These are phyloP conservation scores for Candida pini DNA, from an alignment of 805 yeast species.

Conservation along the genomic window DNA sequence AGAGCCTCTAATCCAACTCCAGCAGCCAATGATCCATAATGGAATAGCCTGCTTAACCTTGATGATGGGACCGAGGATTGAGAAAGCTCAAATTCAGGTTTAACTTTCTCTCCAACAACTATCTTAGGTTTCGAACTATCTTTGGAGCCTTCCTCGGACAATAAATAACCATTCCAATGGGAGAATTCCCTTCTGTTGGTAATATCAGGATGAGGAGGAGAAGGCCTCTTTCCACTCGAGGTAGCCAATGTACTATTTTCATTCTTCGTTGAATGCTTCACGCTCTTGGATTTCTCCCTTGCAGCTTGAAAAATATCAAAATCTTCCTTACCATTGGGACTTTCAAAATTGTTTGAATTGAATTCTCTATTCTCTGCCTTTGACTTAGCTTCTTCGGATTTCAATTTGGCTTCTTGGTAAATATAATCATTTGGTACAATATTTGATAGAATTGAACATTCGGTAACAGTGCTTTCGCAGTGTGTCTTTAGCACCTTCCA, in stretches of 20 bases:
- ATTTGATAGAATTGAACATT: slow-evolving; percentile 18
- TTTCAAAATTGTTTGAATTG: slow-evolving; percentile 4
- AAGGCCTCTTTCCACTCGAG: slow-evolving; percentile 19
- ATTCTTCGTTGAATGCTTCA: slow-evolving; percentile 11
- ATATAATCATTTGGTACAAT: slow-evolving; percentile 21
- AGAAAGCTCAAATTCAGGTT: slow-evolving; percentile 42
- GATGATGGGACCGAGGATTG: slow-evolving; percentile 80
- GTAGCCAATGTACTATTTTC: slow-evolving; percentile 11
- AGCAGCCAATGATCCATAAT: slow-evolving; percentile 89
- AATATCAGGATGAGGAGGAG: slow-evolving; percentile 8
- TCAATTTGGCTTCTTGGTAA: slow-evolving; percentile 20
- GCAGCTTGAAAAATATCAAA: slow-evolving; percentile 31
- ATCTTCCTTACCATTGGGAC: slow-evolving; percentile 11
- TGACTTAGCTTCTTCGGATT: slow-evolving; percentile 21
- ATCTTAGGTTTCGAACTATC: slow-evolving; percentile 6
- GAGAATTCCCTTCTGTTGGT: slow-evolving; percentile 19
- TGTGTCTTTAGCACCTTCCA: slow-evolving; percentile 22
- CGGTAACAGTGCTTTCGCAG: slow-evolving; percentile 7
- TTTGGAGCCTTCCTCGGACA: slow-evolving; percentile 3
- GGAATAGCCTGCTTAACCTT: slow-evolving; percentile 82
- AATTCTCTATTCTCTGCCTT: slow-evolving; percentile 12
- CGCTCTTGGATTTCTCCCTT: slow-evolving; percentile 23
- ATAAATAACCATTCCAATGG: too few relatives aligned
- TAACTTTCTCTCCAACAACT: slow-evolving; percentile 28
- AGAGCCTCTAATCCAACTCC: slow-evolving; percentile 84